A percentile compares a stretch with the other conserved stretches of the same genome.
Evolutionary conservation across 192 early-diverging fungal genomes (phyloP).

Genomic region (Gamsiella multidivaricata): DNA sequence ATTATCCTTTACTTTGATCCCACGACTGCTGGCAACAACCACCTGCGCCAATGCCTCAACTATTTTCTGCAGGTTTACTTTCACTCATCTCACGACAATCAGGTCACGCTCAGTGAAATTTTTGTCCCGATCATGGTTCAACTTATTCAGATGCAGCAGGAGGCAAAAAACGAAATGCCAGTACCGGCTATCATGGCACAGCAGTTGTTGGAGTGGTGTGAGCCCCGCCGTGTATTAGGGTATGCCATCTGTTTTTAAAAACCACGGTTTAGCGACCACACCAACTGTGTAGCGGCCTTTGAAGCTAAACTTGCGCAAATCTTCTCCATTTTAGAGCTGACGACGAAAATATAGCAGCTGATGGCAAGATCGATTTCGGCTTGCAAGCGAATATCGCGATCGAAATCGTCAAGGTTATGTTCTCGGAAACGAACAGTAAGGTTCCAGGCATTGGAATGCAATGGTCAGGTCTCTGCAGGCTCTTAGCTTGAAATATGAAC

Average conservation of each 20-base stretch:
- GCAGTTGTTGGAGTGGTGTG: conserved; percentile 82
- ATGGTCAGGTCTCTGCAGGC: no score
- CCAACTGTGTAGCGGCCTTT: not conserved
- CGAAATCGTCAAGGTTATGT: conserved; percentile 70
- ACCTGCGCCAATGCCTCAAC: conserved; percentile 84
- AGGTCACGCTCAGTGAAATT: conserved; percentile 72
- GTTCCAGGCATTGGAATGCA: no score
- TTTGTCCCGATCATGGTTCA: conserved; percentile 24
- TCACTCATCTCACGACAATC: conserved; percentile 80
- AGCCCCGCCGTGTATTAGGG: conserved; percentile 73
- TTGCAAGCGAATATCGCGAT: conserved; percentile 70
- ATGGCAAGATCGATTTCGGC: conserved; percentile 54
- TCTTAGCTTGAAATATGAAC: no score
- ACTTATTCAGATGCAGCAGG: conserved; percentile 24
- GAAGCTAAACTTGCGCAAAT: not conserved
- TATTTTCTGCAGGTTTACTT: conserved; percentile 91
- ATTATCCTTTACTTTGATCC: conserved; percentile 89
- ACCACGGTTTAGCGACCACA: not conserved
- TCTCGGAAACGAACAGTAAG: conserved; percentile 54
- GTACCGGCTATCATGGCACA: conserved; percentile 72
- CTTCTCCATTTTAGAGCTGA: conserved; percentile 38
- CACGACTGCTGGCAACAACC: conserved; percentile 69
- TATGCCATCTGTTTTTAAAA: conserved; percentile 50
- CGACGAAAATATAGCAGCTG: conserved; percentile 29
- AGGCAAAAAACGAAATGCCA: conserved; percentile 59